Evolutionary conservation across 768 basidiomycete species (phyloP).

Genomic region (Mycena filopes): DNA sequence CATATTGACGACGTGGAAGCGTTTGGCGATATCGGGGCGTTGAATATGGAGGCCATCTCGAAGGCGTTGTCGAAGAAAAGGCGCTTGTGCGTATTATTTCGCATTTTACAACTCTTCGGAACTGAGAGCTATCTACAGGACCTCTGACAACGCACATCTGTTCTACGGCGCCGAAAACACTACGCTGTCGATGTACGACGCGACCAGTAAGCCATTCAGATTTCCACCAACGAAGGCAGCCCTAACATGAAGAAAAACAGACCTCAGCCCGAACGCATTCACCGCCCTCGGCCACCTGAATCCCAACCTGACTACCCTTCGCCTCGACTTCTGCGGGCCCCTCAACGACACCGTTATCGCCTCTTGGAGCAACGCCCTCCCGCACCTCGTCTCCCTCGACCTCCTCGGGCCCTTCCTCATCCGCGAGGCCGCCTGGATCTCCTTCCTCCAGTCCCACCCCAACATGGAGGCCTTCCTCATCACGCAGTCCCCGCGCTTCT

Average conservation of each 20-base stretch:
- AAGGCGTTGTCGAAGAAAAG: slow-evolving; percentile 86
- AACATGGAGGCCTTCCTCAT: slow-evolving; percentile 79
- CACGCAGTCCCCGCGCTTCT: slow-evolving; percentile 88
- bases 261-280: slow-evolving; percentile 74
- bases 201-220: slow-evolving; percentile 74
- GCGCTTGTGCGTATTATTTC: slow-evolving; percentile 68
- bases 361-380: slow-evolving; percentile 71
- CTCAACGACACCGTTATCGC: slow-evolving; percentile 71
- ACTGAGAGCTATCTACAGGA: slow-evolving; percentile 55
- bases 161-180: slow-evolving; percentile 84
- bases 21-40: slow-evolving; percentile 84
- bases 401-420: slow-evolving; percentile 93
- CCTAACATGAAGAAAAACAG: slow-evolving; percentile 49
- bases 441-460: slow-evolving; percentile 75
- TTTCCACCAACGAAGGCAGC: background rate
- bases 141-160: slow-evolving; percentile 79
- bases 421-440: slow-evolving; percentile 74
- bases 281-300: slow-evolving; percentile 81
- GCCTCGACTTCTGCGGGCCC: slow-evolving; percentile 88
- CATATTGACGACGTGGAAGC: slow-evolving; percentile 92
- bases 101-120: slow-evolving; percentile 13
- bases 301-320: slow-evolving; percentile 81
- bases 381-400: slow-evolving; percentile 73
- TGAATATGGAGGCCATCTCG: slow-evolving; percentile 88
- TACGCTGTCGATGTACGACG: slow-evolving; percentile 84